Conservation (phyloP, 306 rosid species). For the Datisca glomerata region DNA sequence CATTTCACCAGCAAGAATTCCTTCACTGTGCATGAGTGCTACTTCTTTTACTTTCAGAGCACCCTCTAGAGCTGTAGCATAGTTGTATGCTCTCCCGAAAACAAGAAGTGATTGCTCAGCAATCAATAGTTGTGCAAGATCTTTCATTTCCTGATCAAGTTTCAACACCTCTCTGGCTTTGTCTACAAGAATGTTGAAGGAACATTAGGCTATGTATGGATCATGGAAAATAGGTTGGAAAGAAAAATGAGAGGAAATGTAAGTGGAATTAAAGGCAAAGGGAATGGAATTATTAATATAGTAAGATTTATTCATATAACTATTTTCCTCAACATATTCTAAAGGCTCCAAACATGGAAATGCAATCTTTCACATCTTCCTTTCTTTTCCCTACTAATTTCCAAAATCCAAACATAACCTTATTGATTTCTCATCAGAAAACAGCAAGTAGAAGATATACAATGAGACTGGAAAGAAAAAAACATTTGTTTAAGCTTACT, state of each 20-base stretch:
- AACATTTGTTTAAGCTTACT: constrained; percentile 69
- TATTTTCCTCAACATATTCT: too few relatives aligned
- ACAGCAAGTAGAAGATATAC: neutral
- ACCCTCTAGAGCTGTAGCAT: constrained; percentile 94
- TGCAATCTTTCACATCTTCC: too few relatives aligned
- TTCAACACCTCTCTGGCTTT: constrained; percentile 81
- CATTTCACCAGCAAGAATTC: constrained; percentile 99
- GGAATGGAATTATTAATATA: too few relatives aligned
- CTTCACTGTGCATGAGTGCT: constrained; percentile 97
- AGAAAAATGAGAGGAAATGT: too few relatives aligned
- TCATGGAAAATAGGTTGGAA: too few relatives aligned
- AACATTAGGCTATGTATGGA: neutral
- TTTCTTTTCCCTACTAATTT: too few relatives aligned
- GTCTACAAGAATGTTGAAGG: constrained; percentile 39
- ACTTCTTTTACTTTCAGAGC: constrained; percentile 99
- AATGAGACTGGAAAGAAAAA: constrained; percentile 5
- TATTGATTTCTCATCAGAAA: neutral
- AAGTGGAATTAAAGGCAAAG: neutral
- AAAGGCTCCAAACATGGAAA: neutral
- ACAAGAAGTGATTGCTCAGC: constrained; percentile 97
- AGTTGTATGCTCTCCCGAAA: constrained; percentile 93
- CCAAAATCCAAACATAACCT: too few relatives aligned
- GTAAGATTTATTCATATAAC: too few relatives aligned
- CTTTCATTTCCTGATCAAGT: constrained; percentile 83
- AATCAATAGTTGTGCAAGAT: constrained; percentile 68